Base-by-base conservation (phyloP, 352 stramenopile species). In the Pythium dissotocum region DNA sequence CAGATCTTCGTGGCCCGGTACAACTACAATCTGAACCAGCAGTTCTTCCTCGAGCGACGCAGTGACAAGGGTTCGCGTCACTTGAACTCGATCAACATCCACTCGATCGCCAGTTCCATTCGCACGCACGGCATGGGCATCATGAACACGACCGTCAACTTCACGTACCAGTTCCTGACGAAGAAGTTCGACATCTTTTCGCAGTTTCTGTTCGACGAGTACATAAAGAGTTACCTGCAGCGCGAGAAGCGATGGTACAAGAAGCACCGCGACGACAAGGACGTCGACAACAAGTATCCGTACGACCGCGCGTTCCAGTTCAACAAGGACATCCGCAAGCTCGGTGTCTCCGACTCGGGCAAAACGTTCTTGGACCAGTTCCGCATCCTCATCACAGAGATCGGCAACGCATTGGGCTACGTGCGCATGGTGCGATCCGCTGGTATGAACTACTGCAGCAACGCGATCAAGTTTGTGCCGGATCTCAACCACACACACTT, bases 11-110 rank as follows among this genome's bases (percentile, higher is more conserved):
- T 96, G 13, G 80, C 80, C 21, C 75, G 83, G 14, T 97, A 95
- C 83, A 98, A 97, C 75, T 98, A 98, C 80, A 98, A 98, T 58
- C 75, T 99, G 60, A 98, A 98, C 70, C 92, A 98, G 75, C 95
- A 99, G 65, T 92, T 96, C 63, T 99, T 99, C 70, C 74, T 99
- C 38, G 92, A 99, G 66, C 86, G 91, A 30, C 85, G 83, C 44
- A 92, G 89, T 56, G 91, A 98, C 69, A 92, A 95, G 48, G 93
- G 93, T 21, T 95, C 90, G 28, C 95, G 95, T 32, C 91, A 97
- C 70, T 60, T 99, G 48, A 95, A 96, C 71, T 97, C 91, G 46
- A 95, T 99, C 49, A 97, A 94, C 69, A 96, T 98, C 49, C 87
- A 97, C 63, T 95, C 80, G 54, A 93, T 98, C 59, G 79, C 88